phyloP scores from a whole-genome alignment of 345 rosid genomes.

The Trapa bicornis region DNA sequence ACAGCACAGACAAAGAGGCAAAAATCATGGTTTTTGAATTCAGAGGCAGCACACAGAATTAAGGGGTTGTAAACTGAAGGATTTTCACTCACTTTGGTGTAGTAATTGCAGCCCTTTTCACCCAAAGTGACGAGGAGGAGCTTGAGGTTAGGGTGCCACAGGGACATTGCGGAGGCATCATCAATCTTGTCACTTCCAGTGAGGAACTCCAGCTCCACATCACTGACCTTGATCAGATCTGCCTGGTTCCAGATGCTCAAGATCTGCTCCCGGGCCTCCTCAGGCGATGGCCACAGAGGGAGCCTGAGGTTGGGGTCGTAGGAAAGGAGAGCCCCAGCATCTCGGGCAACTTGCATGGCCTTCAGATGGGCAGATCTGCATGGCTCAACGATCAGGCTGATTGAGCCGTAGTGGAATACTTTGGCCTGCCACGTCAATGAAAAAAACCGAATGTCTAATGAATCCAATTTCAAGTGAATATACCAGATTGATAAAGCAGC shows the following conservation, averaged over 20 bases:
- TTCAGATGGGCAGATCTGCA: constrained; percentile 84
- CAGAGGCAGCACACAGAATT: background rate
- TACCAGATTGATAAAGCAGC: too few species aligned
- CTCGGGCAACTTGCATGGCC: constrained; percentile 88
- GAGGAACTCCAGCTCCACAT: constrained; percentile 88
- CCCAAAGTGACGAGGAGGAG: constrained; percentile 87
- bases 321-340: constrained; percentile 79
- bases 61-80: background rate
- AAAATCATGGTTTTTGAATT: background rate
- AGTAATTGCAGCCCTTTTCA: constrained; percentile 83
- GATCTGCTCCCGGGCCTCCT: constrained; percentile 82
- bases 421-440: constrained; percentile 39
- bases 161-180: constrained; percentile 67
- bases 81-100: constrained; percentile 56
- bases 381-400: constrained; percentile 97
- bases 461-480: too few species aligned
- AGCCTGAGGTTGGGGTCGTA: constrained; percentile 89
- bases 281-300: constrained; percentile 83
- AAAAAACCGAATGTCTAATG: background rate
- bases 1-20: background rate
- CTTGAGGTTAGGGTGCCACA: constrained; percentile 78
- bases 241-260: constrained; percentile 96
- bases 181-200: constrained; percentile 70
- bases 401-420: constrained; percentile 91
- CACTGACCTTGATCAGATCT: constrained; percentile 84